Evolutionary conservation across 495 filamentous ascomycete species (phyloP).

Genomic region (Aspergillus campestris): DNA sequence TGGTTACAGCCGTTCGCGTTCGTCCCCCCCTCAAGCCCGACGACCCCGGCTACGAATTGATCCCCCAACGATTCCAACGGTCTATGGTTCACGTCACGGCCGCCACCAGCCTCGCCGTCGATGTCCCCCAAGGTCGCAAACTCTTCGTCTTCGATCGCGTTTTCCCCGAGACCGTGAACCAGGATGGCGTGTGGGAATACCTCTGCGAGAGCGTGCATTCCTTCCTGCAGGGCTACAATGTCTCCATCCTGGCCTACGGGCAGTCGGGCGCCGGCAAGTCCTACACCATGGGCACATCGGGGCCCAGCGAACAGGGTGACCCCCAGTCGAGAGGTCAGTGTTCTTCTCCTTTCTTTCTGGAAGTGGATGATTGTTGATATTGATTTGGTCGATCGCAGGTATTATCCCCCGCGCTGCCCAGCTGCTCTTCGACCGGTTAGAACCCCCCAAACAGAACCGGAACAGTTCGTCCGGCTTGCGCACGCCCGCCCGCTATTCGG

Average conservation of each 20-base stretch:
- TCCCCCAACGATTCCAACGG: slow-evolving; percentile 90
- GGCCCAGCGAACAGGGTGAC: slow-evolving; percentile 73
- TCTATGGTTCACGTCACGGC: slow-evolving; percentile 86
- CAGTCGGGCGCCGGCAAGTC: slow-evolving; percentile 99
- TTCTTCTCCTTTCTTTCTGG: background rate
- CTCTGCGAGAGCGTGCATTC: slow-evolving; percentile 81
- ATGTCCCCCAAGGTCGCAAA: slow-evolving; percentile 85
- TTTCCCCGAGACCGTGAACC: slow-evolving; percentile 73
- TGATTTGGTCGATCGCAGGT: slow-evolving; percentile 41
- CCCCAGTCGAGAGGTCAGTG: slow-evolving; percentile 67
- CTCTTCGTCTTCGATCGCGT: slow-evolving; percentile 94
- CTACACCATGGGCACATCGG: slow-evolving; percentile 97
- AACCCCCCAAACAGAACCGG: slow-evolving; percentile 43
- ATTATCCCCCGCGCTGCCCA: slow-evolving; percentile 88
- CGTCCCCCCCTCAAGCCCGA: slow-evolving; percentile 75
- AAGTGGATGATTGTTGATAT: background rate
- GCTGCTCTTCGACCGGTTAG: slow-evolving; percentile 81
- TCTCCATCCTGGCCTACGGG: slow-evolving; percentile 93
- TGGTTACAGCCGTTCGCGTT: slow-evolving; percentile 72
- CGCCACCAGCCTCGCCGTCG: slow-evolving; percentile 75
- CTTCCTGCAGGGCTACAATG: slow-evolving; percentile 96
- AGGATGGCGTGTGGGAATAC: slow-evolving; percentile 95
- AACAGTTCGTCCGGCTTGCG: slow-evolving; percentile 69
- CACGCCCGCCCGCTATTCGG: slow-evolving; percentile 75
- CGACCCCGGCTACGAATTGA: slow-evolving; percentile 89